phyloP scores from a whole-genome alignment of 257 asterid species.

The Anisodus tanguticus region DNA sequence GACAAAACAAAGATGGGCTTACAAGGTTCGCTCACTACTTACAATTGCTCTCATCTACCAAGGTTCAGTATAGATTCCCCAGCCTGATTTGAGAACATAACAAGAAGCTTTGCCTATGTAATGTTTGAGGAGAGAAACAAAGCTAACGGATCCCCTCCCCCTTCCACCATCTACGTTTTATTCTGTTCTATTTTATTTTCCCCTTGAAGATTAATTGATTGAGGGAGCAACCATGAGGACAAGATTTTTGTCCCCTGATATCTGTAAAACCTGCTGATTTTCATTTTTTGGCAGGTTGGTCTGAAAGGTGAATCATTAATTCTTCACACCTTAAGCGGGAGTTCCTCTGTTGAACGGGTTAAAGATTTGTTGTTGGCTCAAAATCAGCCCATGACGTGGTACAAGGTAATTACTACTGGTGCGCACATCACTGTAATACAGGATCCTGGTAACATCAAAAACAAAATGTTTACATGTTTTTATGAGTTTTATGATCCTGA shows the following conservation, averaged over 20 bases:
- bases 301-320: conserved; percentile 25
- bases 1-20: conserved; percentile 29
- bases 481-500: neutral
- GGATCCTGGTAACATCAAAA: neutral
- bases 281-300: conserved; percentile 22
- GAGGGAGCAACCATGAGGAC: neutral
- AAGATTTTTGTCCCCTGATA: neutral
- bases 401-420: conserved; percentile 29
- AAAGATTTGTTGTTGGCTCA: conserved; percentile 18
- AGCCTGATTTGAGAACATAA: conserved; percentile 3
- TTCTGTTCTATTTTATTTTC: neutral
- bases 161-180: neutral
- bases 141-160: neutral
- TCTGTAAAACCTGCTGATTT: neutral
- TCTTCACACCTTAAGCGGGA: conserved; percentile 16
- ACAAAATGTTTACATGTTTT: neutral
- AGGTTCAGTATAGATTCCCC: conserved; percentile 3
- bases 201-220: neutral
- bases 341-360: conserved; percentile 29
- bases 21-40: conserved; percentile 28
- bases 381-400: conserved; percentile 34
- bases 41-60: neutral
- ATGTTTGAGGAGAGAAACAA: conserved; percentile 1
- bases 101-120: neutral
- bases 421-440: neutral